Conservation (phyloP, 2,329 filamentous ascomycete genomes). For the Amphichorda felina region DNA sequence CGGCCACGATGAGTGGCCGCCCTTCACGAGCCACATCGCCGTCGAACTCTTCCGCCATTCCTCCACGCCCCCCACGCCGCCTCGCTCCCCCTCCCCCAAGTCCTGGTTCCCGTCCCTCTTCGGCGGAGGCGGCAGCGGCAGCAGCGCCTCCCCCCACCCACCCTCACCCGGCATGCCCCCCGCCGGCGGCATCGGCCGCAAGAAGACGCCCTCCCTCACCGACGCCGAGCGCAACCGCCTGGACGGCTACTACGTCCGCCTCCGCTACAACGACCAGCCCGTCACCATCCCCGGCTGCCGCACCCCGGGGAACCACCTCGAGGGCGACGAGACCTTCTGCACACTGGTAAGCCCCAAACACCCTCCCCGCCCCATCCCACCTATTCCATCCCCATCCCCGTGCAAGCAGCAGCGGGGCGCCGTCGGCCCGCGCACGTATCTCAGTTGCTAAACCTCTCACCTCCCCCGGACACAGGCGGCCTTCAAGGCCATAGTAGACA, state of each 20-base stretch:
- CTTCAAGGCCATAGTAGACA: slow-evolving; percentile 88
- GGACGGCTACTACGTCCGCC: slow-evolving; percentile 72
- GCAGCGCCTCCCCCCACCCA: not conserved
- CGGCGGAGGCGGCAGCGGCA: slow-evolving; percentile 6
- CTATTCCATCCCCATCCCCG: not conserved
- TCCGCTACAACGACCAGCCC: slow-evolving; percentile 82
- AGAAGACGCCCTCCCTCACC: slow-evolving; percentile 41
- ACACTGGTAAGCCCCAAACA: slow-evolving; percentile 51
- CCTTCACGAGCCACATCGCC: slow-evolving; percentile 85
- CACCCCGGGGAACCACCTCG: slow-evolving; percentile 65
- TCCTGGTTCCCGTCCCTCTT: slow-evolving; percentile 15
- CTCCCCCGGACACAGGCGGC: slow-evolving; percentile 43
- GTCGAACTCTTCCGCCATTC: slow-evolving; percentile 72
- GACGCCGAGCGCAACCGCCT: slow-evolving; percentile 46
- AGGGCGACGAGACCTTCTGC: slow-evolving; percentile 81
- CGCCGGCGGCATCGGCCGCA: slow-evolving; percentile 45
- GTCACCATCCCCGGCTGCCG: slow-evolving; percentile 76
- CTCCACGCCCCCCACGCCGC: slow-evolving; percentile 12
- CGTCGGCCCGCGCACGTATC: no score
- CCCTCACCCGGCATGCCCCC: slow-evolving; percentile 10
- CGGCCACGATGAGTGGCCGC: slow-evolving; percentile 66
- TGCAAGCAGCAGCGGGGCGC: no score
- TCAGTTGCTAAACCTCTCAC: not conserved
- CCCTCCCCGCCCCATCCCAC: not conserved
- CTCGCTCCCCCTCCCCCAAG: slow-evolving; percentile 5